A percentile compares a stretch with the other conserved stretches of the same genome.
phyloP scores from a whole-genome alignment of 108 stramenopile species.

The Pseudonitzschia delicatissima region DNA sequence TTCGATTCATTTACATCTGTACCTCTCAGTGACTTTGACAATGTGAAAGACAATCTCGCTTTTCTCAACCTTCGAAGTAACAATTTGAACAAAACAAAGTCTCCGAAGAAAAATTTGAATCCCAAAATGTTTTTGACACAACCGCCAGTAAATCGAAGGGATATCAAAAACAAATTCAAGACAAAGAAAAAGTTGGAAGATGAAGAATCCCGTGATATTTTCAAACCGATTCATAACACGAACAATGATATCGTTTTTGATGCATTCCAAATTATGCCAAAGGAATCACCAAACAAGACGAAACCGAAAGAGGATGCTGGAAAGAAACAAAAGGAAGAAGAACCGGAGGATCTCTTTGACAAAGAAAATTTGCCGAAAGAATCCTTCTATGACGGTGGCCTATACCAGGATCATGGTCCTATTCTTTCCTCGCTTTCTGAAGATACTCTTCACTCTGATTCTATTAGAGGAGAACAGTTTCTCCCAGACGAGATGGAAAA shows the following conservation, averaged over 20 bases:
- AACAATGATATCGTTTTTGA: conserved; percentile 3
- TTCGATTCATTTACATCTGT: conserved; percentile 1
- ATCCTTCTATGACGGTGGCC: background rate
- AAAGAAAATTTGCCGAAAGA: background rate
- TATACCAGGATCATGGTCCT: conserved; percentile 11
- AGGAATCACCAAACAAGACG: background rate
- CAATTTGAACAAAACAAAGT: background rate
- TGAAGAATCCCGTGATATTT: background rate
- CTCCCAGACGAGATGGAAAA: background rate
- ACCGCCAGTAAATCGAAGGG: background rate
- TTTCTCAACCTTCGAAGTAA: conserved; percentile 2
- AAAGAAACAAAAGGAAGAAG: background rate
- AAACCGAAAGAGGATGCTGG: background rate
- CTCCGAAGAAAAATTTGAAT: conserved; percentile 2
- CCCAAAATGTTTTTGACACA: conserved; percentile 5
- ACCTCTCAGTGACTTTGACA: conserved; percentile 9
- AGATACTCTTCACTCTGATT: conserved; percentile 6
- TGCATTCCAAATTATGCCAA: background rate
- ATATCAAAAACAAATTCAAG: background rate
- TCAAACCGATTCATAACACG: background rate
- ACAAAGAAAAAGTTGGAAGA: background rate
- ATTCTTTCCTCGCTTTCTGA: conserved; percentile 18
- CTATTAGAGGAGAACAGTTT: conserved; percentile 10
- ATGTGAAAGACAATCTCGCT: conserved; percentile 2
- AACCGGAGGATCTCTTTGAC: background rate